Evolutionary conservation across 345 rosid genomes (phyloP).

Genomic region (Pelargonium nanum): DNA sequence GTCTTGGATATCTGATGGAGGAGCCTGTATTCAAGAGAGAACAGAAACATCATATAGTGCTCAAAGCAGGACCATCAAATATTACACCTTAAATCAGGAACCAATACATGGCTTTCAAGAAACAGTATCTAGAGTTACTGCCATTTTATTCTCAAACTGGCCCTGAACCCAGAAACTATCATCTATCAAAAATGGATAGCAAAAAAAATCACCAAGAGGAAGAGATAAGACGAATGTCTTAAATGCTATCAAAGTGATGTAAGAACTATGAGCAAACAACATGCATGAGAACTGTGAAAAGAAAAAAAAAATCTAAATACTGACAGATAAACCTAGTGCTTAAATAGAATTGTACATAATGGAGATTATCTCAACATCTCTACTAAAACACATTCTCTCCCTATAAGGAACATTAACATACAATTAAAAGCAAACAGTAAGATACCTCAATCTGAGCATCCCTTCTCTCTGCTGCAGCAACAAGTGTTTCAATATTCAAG

Average conservation of each 20-base stretch:
- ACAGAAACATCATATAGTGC: neutral
- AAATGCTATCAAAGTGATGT: neutral
- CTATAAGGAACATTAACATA: neutral
- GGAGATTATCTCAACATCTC: neutral
- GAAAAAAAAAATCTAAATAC: no score
- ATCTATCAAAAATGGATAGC: neutral
- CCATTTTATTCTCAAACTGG: no score
- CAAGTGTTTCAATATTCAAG: slow-evolving; percentile 86
- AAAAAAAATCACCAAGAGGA: neutral
- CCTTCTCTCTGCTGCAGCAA: slow-evolving; percentile 95
- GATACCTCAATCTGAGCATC: slow-evolving; percentile 78
- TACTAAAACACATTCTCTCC: neutral
- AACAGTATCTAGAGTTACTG: no score
- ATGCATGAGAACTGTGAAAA: no score
- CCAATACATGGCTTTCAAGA: no score
- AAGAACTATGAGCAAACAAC: neutral
- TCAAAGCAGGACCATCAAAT: neutral
- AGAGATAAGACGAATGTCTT: neutral
- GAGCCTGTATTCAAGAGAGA: slow-evolving; percentile 44
- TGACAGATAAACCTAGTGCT: neutral
- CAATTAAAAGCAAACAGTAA: neutral
- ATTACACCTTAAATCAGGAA: neutral
- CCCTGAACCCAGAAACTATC: neutral
- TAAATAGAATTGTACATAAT: neutral
- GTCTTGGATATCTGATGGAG: slow-evolving; percentile 72